Percentiles rank a stretch among this genome's conserved stretches.
These are phyloP conservation scores for Lactarius evosmus DNA, from an alignment of 768 basidiomycete genomes.

Conservation along the genomic window DNA sequence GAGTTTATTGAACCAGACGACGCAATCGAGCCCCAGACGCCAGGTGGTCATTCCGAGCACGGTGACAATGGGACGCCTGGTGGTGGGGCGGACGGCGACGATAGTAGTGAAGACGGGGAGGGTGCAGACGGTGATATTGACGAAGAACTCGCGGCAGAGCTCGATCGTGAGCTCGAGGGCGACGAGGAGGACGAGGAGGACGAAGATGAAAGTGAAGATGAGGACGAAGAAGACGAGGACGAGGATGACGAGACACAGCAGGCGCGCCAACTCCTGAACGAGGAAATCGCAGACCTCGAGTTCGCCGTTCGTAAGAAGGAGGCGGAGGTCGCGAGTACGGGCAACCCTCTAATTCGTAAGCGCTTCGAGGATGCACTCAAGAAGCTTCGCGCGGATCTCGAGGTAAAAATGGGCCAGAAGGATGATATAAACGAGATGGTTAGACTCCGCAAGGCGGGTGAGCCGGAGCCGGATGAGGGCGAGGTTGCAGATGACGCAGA, in stretches of 20 bases:
- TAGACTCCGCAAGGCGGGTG: conserved; percentile 67
- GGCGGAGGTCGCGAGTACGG: conserved; percentile 75
- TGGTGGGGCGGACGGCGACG: conserved; percentile 53
- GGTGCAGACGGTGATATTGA: conserved; percentile 76
- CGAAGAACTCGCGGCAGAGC: conserved; percentile 83
- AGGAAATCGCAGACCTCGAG: conserved; percentile 87
- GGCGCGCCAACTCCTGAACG: conserved; percentile 74
- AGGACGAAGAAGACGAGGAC: conserved; percentile 76
- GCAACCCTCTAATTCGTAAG: conserved; percentile 88
- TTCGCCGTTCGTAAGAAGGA: conserved; percentile 84
- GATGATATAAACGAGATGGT: conserved; percentile 79
- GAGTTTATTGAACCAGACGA: conserved; percentile 74
- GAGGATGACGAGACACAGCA: conserved; percentile 74
- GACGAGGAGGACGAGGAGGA: conserved; percentile 60
- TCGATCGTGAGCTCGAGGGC: conserved; percentile 78
- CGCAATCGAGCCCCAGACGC: conserved; percentile 62
- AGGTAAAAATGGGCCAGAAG: conserved; percentile 75
- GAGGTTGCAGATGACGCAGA: conserved; percentile 35
- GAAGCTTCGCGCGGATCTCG: conserved; percentile 82
- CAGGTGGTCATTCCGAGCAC: conserved; percentile 61
- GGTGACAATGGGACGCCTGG: conserved; percentile 62
- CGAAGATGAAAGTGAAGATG: conserved; percentile 61
- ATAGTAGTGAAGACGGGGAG: conserved; percentile 55
- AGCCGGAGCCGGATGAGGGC: conserved; percentile 43
- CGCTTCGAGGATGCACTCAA: conserved; percentile 91